phyloP scores from a whole-genome alignment of 306 rosid species.

The Carpinus viminea region DNA sequence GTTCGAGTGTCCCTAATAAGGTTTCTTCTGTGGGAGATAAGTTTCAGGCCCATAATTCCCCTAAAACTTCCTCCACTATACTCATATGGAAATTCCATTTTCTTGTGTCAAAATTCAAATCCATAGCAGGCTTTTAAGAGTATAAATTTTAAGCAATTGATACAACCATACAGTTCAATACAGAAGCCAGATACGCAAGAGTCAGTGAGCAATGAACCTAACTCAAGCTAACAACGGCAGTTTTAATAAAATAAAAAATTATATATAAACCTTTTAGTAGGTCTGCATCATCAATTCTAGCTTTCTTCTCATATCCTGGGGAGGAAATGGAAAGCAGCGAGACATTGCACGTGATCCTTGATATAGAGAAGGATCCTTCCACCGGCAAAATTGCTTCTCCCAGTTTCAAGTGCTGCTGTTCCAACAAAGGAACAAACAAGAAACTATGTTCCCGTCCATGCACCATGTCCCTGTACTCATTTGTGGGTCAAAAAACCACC shows the following conservation, averaged over 20 bases:
- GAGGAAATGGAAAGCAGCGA: constrained; percentile 31
- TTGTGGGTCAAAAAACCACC: background rate
- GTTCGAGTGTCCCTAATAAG: background rate
- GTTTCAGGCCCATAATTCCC: background rate
- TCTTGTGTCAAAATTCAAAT: background rate
- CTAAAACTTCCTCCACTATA: background rate
- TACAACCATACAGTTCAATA: background rate
- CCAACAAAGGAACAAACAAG: constrained; percentile 25
- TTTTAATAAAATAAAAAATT: background rate
- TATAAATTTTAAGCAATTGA: background rate
- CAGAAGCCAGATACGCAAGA: background rate
- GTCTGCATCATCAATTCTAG: constrained; percentile 17
- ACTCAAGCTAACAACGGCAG: background rate
- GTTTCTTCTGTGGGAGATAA: background rate
- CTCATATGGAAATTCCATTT: background rate
- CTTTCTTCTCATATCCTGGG: constrained; percentile 23
- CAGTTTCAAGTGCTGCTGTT: constrained; percentile 17
- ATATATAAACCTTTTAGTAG: constrained; percentile 24
- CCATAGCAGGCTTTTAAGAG: background rate
- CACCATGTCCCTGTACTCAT: constrained; percentile 24
- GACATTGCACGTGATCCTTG: constrained; percentile 21
- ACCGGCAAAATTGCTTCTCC: constrained; percentile 11
- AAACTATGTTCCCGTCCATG: constrained; percentile 20
- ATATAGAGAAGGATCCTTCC: constrained; percentile 8
- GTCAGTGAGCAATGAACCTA: background rate